Base-by-base conservation (phyloP, 805 yeast genomes). In the Candida pseudoglaebosa region DNA sequence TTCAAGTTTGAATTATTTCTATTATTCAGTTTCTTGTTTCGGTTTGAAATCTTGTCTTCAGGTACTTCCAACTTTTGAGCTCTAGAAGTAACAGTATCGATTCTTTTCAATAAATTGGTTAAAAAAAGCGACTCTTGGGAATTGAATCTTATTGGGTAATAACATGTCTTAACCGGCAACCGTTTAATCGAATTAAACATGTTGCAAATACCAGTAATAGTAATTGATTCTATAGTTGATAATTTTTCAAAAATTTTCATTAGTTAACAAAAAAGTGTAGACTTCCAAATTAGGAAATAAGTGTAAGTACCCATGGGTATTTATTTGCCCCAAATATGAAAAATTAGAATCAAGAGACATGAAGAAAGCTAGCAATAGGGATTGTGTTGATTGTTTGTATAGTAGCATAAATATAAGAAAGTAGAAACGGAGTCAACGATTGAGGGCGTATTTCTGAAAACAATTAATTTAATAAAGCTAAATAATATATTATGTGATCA, bases 91-190 rank as follows among this genome's bases (percentile, higher is more conserved):
- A 61, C 60, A 22, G 40, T 40, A 38, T 67, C 70, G 39, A 67
- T 60, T 46, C 70, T 54, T 33, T 56, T 56, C 52, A 67, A 60
- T 42, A 67, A 52, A 28, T 56, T 60, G n/a, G 67, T 55, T 45
- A 66, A 54, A 36, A 62, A 62, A 24, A 46, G 40, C 1, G 51
- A 37, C 15, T 46, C 46, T 3, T 26, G 29, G 13, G 46, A 41
- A 38, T 41, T 45, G 35, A 28, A 43, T 39, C 43, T 37, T 24
- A 42, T 28, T 18, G 36, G 32, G 34, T 39, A 26, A 24, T 28
- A 28, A 16, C 31, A 28, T 17, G 24, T 30, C 22, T 18, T 21
- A 13, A 20, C 26, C 8, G 31, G 29, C 15, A 20, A 10, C 20
- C 21, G 24, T 17, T 37, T 39, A 18, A 40, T 13, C 6, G 38